Evolutionary conservation across 1,284 basidiomycete genomes (phyloP), one percentile per base, ranked within the genome.

Genomic region (Ustilago curta): DNA sequence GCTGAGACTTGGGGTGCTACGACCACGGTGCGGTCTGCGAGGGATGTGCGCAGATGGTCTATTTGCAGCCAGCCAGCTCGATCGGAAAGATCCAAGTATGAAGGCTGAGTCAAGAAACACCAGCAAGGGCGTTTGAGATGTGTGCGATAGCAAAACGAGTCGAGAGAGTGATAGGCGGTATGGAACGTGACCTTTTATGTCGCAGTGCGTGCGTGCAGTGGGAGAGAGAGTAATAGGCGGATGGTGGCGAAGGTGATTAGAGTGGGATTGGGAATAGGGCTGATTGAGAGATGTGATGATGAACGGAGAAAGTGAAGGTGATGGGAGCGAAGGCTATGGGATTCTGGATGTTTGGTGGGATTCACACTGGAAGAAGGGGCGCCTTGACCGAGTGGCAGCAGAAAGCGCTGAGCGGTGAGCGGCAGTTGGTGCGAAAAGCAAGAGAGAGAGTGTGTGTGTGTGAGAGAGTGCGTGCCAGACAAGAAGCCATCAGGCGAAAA

Each of bases 271-370:
- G 21, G 21, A 23, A 43, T 14, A 37, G 21, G 14, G 23, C 23
- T 23, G 31, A 31, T 50, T 21, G 48, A 50, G 32, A 19, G 49
- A 50, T 37, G 49, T 25, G 48, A 47, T 50, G 48, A 21, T 37
- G 32, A 37, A 37, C 18, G 12, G 32, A 32, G 19, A 37, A 21
- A 8, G 47, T 27, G 48, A 23, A n/a, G 8, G 51, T 53, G 25
- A 47, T 47, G 44, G 6, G 21, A 18, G 7, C 23, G 25, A 27
- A 25, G 35, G 35, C 14, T 37, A 16, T 19, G 32, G 2, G 48
- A 37, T 35, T 21, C 9, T n/a, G 48, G 21, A 45, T 45, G 43
- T 42, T 42, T 45, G 43, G 35, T 31, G 47, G 47, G n/a, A 32
- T 21, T 16, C 19, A 21, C 19, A 21, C 19, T 18, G 19, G n/a